phyloP scores from a whole-genome alignment of 2,329 filamentous ascomycete species.

The Pyrenophora teres region DNA sequence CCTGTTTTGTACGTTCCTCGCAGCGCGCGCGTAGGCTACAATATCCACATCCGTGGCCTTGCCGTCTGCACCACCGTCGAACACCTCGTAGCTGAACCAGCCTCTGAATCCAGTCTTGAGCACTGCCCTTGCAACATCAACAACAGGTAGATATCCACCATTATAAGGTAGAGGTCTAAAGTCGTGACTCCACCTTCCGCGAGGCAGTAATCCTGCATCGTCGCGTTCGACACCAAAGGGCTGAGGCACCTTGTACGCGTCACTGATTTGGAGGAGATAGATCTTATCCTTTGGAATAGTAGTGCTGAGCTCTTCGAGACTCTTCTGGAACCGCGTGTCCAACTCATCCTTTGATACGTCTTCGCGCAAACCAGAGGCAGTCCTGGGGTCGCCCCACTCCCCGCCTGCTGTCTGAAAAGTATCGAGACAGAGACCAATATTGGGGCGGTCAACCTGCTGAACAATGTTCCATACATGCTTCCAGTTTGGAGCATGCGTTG shows the following conservation, averaged over 20 bases:
- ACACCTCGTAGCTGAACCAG: constrained; percentile 73
- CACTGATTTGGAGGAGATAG: constrained; percentile 74
- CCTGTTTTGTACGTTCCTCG: constrained; percentile 55
- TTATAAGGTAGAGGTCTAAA: constrained; percentile 71
- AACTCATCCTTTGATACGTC: constrained; percentile 54
- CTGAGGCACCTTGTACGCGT: constrained; percentile 68
- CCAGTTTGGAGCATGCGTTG: constrained; percentile 69
- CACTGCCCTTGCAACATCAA: constrained; percentile 68
- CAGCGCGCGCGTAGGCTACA: constrained; percentile 57
- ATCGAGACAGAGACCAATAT: constrained; percentile 76
- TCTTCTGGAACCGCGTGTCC: constrained; percentile 57
- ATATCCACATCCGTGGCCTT: constrained; percentile 58
- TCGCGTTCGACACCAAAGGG: constrained; percentile 59
- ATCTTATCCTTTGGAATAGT: constrained; percentile 72
- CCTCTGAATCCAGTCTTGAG: constrained; percentile 68
- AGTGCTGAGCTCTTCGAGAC: constrained; percentile 60
- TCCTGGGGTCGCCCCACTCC: constrained; percentile 75
- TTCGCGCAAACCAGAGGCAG: constrained; percentile 63
- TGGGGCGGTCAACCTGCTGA: constrained; percentile 63
- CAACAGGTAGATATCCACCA: constrained; percentile 72
- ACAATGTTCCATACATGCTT: constrained; percentile 72
- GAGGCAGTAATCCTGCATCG: constrained; percentile 61
- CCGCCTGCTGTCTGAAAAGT: constrained; percentile 76
- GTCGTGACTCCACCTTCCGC: constrained; percentile 72
- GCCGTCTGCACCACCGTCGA: constrained; percentile 64